A percentile compares a stretch with the other conserved stretches of the same genome.
Conservation (phyloP, 202 grass and related monocot species). For the Schoenoplectus tabernaemontani region DNA sequence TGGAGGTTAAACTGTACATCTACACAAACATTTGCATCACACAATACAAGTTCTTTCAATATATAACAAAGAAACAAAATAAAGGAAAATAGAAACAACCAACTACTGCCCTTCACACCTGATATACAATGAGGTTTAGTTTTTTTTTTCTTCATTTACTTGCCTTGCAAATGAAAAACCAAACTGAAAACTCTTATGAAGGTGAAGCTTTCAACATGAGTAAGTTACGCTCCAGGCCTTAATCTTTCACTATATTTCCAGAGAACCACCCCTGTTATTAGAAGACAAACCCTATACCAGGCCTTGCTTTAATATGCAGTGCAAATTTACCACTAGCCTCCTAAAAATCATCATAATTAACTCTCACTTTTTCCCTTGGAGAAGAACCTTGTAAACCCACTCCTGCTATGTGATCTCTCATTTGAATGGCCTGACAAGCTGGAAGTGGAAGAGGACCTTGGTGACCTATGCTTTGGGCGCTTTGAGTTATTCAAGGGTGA, state of each 20-base stretch:
- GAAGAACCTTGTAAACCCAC: constrained; percentile 78
- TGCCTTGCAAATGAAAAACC: neutral
- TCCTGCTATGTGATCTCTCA: constrained; percentile 61
- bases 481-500: constrained; percentile 58
- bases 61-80: constrained; percentile 25
- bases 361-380: constrained; percentile 60
- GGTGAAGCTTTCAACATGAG: neutral
- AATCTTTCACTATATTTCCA: constrained; percentile 3
- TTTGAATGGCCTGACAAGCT: constrained; percentile 43
- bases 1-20: constrained; percentile 18
- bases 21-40: constrained; percentile 21
- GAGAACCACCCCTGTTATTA: constrained; percentile 5
- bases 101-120: constrained; percentile 21
- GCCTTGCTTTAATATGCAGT: neutral
- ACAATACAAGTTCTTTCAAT: constrained; percentile 7
- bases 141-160: constrained; percentile 13
- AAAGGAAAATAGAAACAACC: constrained; percentile 12
- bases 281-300: constrained; percentile 8
- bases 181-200: neutral
- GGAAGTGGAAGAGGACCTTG: constrained; percentile 53
- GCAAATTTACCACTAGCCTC: neutral
- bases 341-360: neutral
- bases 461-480: constrained; percentile 60
- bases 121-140: constrained; percentile 25
- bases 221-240: neutral